These are phyloP conservation scores for Aegilops sharonensis DNA, from an alignment of 176 grass and related monocot species.

Conservation along the genomic window DNA sequence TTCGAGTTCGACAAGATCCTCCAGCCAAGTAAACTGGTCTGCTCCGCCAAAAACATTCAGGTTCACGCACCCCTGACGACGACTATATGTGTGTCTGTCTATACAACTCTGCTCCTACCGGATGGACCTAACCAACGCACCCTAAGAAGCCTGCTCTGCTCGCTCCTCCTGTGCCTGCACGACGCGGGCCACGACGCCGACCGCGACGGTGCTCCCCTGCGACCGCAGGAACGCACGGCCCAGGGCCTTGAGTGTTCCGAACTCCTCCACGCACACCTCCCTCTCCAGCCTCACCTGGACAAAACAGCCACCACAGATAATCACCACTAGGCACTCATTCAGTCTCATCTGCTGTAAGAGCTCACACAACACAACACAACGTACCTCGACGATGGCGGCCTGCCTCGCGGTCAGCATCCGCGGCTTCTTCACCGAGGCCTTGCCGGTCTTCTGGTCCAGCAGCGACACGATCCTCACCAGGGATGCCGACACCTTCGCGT, in stretches of 20 bases:
- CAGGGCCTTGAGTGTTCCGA: slow-evolving; percentile 47
- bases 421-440: slow-evolving; percentile 44
- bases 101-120: neutral
- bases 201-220: slow-evolving; percentile 63
- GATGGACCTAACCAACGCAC: neutral
- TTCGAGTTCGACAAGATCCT: too few species aligned
- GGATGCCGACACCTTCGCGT: slow-evolving; percentile 59
- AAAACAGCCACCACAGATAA: neutral
- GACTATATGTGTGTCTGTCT: neutral
- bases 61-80: too few species aligned
- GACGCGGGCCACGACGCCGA: slow-evolving; percentile 58
- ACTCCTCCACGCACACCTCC: slow-evolving; percentile 76
- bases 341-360: neutral
- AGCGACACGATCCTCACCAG: slow-evolving; percentile 56
- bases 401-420: slow-evolving; percentile 65
- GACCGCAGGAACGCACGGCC: slow-evolving; percentile 66
- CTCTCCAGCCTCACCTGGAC: slow-evolving; percentile 60
- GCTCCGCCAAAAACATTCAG: neutral
- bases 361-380: neutral
- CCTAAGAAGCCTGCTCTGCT: neutral
- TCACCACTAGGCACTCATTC: neutral
- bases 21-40: neutral
- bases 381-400: slow-evolving; percentile 62
- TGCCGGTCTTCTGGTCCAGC: slow-evolving; percentile 76
- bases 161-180: neutral